Percentiles rank a stretch among this genome's conserved stretches.
phyloP scores from a whole-genome alignment of 495 filamentous ascomycete species.

The Lindgomyces ingoldianus region DNA sequence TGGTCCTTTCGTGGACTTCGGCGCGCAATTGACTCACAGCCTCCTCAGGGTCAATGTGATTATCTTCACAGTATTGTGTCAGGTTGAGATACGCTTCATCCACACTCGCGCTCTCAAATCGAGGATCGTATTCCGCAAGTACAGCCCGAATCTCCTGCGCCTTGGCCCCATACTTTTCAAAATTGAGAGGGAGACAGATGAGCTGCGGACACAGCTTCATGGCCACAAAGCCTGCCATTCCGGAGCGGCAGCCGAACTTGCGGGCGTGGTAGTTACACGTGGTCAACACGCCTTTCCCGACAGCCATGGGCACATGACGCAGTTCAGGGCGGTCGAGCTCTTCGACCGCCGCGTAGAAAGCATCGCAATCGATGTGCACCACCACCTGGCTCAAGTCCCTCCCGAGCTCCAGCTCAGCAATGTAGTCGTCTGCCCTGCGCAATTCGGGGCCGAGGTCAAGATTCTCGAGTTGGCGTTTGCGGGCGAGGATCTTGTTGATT shows the following conservation, averaged over 20 bases:
- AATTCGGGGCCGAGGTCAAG: slow-evolving; percentile 72
- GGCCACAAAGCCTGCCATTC: slow-evolving; percentile 95
- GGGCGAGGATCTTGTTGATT: slow-evolving; percentile 75
- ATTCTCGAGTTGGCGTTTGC: slow-evolving; percentile 74
- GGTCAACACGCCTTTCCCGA: slow-evolving; percentile 87
- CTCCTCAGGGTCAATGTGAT: slow-evolving; percentile 67
- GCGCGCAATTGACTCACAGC: slow-evolving; percentile 73
- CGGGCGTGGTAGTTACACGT: slow-evolving; percentile 95
- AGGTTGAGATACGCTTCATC: slow-evolving; percentile 98
- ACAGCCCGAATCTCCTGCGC: slow-evolving; percentile 84
- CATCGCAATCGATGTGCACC: slow-evolving; percentile 95
- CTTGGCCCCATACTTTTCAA: slow-evolving; percentile 88
- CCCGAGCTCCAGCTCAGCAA: slow-evolving; percentile 72
- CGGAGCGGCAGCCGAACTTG: slow-evolving; percentile 85
- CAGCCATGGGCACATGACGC: slow-evolving; percentile 86
- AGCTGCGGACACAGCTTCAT: slow-evolving; percentile 90
- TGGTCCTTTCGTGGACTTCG: slow-evolving; percentile 73
- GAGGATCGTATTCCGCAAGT: slow-evolving; percentile 79
- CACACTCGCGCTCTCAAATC: slow-evolving; percentile 89
- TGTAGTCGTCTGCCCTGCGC: slow-evolving; percentile 76
- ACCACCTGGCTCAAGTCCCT: slow-evolving; percentile 83
- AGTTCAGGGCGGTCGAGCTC: slow-evolving; percentile 89
- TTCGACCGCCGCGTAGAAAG: slow-evolving; percentile 96
- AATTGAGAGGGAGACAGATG: slow-evolving; percentile 79
- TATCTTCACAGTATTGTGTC: slow-evolving; percentile 76